Evolutionary conservation across 768 basidiomycete genomes (phyloP).

Genomic region (Auricularia auricula-judae): DNA sequence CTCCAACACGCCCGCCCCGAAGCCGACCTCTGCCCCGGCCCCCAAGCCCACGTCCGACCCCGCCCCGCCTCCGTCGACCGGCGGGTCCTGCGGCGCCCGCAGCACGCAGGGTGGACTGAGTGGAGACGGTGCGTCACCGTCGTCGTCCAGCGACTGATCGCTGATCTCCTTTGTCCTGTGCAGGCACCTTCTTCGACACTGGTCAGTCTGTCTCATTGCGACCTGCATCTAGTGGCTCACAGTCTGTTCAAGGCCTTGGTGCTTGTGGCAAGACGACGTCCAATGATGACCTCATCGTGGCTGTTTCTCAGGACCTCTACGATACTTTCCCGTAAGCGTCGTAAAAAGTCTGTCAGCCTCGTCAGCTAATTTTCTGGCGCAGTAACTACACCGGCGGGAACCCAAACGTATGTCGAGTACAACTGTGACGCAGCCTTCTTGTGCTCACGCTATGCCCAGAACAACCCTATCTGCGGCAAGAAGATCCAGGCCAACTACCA

Average conservation of each 20-base stretch:
- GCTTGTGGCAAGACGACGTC: constrained; percentile 51
- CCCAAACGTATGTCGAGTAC: constrained; percentile 35
- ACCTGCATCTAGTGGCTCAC: too few species aligned
- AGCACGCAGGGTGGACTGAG: not conserved
- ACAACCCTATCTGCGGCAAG: constrained; percentile 59
- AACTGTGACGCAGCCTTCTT: not conserved
- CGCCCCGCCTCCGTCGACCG: not conserved
- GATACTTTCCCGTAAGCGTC: constrained; percentile 47
- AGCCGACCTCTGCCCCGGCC: not conserved
- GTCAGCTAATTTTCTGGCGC: not conserved
- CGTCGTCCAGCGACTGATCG: not conserved
- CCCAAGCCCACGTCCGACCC: not conserved
- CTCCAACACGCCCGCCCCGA: not conserved
- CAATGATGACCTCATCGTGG: constrained; percentile 42
- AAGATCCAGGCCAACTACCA: constrained; percentile 26
- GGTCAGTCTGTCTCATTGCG: constrained; percentile 18
- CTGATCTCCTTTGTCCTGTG: not conserved
- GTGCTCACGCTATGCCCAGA: not conserved
- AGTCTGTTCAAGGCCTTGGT: constrained; percentile 25
- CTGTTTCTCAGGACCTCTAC: constrained; percentile 45
- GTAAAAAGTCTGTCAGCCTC: not conserved
- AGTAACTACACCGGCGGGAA: constrained; percentile 48
- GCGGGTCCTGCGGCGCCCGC: not conserved
- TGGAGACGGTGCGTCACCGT: not conserved
- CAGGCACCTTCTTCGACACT: constrained; percentile 39